A percentile compares a stretch with the other conserved stretches of the same genome.
phyloP scores from a whole-genome alignment of 108 stramenopile genomes.

The Schizochytrium sp. region DNA sequence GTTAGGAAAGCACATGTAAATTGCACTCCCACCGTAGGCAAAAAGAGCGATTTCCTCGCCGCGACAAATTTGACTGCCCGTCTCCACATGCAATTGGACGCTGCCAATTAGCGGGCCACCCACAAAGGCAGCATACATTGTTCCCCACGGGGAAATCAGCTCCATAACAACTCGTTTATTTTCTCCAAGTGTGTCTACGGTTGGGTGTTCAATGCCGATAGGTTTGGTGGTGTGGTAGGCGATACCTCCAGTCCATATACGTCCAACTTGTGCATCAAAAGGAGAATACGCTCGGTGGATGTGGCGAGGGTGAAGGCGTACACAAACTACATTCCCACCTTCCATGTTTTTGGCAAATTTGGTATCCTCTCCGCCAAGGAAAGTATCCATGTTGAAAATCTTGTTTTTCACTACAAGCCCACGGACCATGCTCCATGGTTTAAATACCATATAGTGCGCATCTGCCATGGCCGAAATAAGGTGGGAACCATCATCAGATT shows the following conservation, averaged over 20 bases:
- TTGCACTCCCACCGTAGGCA: slow-evolving; percentile 53
- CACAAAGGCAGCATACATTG: neutral
- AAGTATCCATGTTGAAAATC: slow-evolving; percentile 32
- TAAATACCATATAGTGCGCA: slow-evolving; percentile 23
- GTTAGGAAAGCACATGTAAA: slow-evolving; percentile 56
- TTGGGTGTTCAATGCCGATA: slow-evolving; percentile 51
- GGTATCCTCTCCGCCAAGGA: slow-evolving; percentile 27
- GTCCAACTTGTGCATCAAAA: slow-evolving; percentile 5
- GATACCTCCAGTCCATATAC: slow-evolving; percentile 19
- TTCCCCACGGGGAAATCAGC: neutral
- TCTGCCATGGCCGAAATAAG: slow-evolving; percentile 41
- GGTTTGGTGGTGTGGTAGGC: slow-evolving; percentile 57
- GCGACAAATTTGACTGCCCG: neutral
- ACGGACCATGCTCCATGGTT: slow-evolving; percentile 23
- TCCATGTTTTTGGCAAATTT: slow-evolving; percentile 38
- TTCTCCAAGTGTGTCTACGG: slow-evolving; percentile 13
- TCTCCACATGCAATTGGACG: neutral
- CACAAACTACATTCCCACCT: slow-evolving; percentile 22
- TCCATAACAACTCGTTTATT: slow-evolving; percentile 45
- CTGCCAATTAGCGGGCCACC: slow-evolving; percentile 54
- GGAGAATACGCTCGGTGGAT: slow-evolving; percentile 53
- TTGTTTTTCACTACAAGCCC: slow-evolving; percentile 56
- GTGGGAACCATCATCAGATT: neutral
- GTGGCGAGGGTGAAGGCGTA: slow-evolving; percentile 50
- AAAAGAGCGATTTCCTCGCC: slow-evolving; percentile 49